A percentile compares a stretch with the other conserved stretches of the same genome.
Evolutionary conservation across 805 yeast species (phyloP).

Genomic region (Torulaspora microellipsoides): DNA sequence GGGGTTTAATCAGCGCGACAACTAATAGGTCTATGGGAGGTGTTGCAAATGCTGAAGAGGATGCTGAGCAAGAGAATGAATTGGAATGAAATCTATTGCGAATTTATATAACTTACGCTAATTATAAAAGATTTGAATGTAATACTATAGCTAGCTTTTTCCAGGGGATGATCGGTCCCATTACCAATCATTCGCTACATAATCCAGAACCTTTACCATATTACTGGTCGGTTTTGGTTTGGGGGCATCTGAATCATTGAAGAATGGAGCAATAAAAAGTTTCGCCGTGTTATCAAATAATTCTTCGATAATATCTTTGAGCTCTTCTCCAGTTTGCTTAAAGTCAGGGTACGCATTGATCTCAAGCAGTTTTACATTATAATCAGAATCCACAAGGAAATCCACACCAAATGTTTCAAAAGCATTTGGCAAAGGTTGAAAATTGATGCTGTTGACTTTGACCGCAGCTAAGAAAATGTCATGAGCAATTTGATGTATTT

Average conservation of each 20-base stretch:
- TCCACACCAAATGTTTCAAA: slow-evolving; percentile 89
- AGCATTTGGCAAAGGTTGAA: slow-evolving; percentile 75
- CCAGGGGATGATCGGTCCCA: background rate
- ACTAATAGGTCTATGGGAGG: slow-evolving; percentile 30
- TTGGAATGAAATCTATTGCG: background rate
- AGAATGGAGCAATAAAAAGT: slow-evolving; percentile 47
- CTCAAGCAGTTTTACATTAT: slow-evolving; percentile 62
- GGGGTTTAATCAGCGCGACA: slow-evolving; percentile 36
- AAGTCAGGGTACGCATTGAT: slow-evolving; percentile 95
- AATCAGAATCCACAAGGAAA: slow-evolving; percentile 61
- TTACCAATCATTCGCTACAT: slow-evolving; percentile 37
- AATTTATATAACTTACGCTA: too few species aligned
- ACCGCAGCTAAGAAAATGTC: slow-evolving; percentile 81
- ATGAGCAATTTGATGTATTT: slow-evolving; percentile 55
- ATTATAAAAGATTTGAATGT: too few species aligned
- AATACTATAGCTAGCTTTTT: too few species aligned
- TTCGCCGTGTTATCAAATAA: slow-evolving; percentile 56
- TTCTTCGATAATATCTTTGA: slow-evolving; percentile 60
- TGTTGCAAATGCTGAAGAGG: slow-evolving; percentile 27
- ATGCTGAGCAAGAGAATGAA: slow-evolving; percentile 20
- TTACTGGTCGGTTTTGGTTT: slow-evolving; percentile 13
- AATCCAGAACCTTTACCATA: slow-evolving; percentile 40
- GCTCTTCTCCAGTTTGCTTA: slow-evolving; percentile 83
- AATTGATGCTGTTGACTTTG: slow-evolving; percentile 75
- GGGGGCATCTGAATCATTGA: slow-evolving; percentile 22